Percentiles rank a stretch among this genome's conserved stretches.
These are phyloP conservation scores for Apiotrichum brassicae DNA, from an alignment of 1,284 basidiomycete species.

Conservation along the genomic window DNA sequence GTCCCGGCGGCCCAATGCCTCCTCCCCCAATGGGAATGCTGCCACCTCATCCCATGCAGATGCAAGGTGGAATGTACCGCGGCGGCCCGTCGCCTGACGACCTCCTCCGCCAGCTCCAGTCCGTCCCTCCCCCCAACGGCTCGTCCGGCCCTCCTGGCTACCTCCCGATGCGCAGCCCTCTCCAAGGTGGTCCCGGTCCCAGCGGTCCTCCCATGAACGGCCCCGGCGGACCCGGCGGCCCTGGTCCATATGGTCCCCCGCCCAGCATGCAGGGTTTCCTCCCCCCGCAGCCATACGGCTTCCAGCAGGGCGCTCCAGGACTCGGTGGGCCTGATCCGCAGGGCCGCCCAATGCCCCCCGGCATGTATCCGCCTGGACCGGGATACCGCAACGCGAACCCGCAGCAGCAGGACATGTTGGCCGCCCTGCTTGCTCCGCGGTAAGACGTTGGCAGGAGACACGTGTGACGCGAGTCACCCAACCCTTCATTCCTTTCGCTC, in stretches of 20 bases:
- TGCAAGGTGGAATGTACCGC: slow-evolving; percentile 7
- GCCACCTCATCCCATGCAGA: slow-evolving; percentile 14
- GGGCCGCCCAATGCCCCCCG: slow-evolving; percentile 5
- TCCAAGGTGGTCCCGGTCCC: not conserved
- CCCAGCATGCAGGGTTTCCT: slow-evolving; percentile 18
- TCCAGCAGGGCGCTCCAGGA: slow-evolving; percentile 3
- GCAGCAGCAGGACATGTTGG: slow-evolving; percentile 38
- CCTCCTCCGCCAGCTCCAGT: slow-evolving; percentile 20
- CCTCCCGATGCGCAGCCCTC: slow-evolving; percentile 8
- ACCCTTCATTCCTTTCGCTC: not conserved
- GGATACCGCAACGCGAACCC: not conserved
- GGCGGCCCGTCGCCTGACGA: slow-evolving; percentile 17
- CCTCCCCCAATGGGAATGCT: slow-evolving; percentile 21
- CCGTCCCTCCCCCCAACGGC: not conserved
- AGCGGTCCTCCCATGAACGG: not conserved
- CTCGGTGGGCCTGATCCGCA: not conserved
- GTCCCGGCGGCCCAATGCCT: slow-evolving; percentile 3
- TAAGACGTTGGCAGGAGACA: not conserved
- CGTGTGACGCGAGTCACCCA: too few species aligned
- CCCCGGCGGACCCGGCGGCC: not conserved
- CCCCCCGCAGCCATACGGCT: slow-evolving; percentile 15
- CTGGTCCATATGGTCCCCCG: slow-evolving; percentile 4
- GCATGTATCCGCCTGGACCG: slow-evolving; percentile 3
- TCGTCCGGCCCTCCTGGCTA: slow-evolving; percentile 6
- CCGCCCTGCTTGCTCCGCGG: slow-evolving; percentile 20